phyloP scores from a whole-genome alignment of 1,284 basidiomycete species.

The Trichosporon asahii region DNA sequence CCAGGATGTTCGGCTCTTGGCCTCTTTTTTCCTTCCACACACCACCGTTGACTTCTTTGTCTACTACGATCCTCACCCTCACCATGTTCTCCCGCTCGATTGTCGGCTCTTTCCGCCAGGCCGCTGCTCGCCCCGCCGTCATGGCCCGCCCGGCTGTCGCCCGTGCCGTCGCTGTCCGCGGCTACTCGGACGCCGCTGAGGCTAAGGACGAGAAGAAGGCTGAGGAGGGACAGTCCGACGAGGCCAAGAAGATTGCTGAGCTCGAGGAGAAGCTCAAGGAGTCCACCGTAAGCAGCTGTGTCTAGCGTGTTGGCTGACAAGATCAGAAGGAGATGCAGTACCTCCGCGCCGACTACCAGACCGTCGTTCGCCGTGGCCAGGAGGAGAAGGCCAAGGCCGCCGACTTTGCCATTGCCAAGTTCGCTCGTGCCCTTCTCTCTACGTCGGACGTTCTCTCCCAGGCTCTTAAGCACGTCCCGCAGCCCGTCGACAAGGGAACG shows the following conservation, averaged over 20 bases:
- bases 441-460: conserved; percentile 88
- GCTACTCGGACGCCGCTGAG: conserved; percentile 20
- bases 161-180: conserved; percentile 15
- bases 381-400: conserved; percentile 88
- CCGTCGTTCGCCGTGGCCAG: conserved; percentile 82
- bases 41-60: background rate
- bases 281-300: background rate
- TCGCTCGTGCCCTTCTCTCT: conserved; percentile 83
- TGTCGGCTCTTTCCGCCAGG: conserved; percentile 21
- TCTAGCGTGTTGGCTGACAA: background rate
- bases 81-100: conserved; percentile 24
- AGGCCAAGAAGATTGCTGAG: conserved; percentile 27
- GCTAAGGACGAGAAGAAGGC: conserved; percentile 9
- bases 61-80: background rate
- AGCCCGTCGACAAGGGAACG: conserved; percentile 53
- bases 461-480: conserved; percentile 77
- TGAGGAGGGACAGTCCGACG: conserved; percentile 18
- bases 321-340: conserved; percentile 75
- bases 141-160: background rate
- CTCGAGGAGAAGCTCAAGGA: conserved; percentile 27
- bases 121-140: conserved; percentile 19
- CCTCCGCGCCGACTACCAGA: conserved; percentile 89
- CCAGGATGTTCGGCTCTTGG: background rate
- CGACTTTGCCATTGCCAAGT: conserved; percentile 88
- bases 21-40: conserved; percentile 8